Conservation (phyloP, 352 stramenopile species). For the Pythium phragmiticola region DNA sequence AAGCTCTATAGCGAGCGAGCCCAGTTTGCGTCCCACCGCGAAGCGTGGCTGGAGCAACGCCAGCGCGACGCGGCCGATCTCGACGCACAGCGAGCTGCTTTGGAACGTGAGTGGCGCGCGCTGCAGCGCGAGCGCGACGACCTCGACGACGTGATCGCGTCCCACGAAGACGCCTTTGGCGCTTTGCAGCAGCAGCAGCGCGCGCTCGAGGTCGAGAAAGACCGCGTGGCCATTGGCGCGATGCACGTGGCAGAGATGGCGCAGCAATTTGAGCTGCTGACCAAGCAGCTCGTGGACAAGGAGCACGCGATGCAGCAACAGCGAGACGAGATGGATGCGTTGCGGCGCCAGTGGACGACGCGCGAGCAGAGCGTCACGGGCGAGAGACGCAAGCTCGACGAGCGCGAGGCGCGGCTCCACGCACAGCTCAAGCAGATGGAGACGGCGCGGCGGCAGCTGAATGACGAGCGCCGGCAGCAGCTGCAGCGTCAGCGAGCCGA, state of each 20-base stretch:
- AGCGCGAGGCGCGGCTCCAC: constrained; percentile 50
- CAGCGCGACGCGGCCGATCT: constrained; percentile 21
- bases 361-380: constrained; percentile 31
- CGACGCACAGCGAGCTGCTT: constrained; percentile 1
- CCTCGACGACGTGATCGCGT: constrained; percentile 23
- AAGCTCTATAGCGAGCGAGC: constrained; percentile 30
- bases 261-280: constrained; percentile 14
- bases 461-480: constrained; percentile 47
- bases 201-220: constrained; percentile 23
- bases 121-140: constrained; percentile 24
- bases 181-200: constrained; percentile 11
- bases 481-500: constrained; percentile 16
- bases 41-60: constrained; percentile 36
- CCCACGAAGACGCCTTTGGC: constrained; percentile 28
- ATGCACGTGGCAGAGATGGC: constrained; percentile 28
- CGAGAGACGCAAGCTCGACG: constrained; percentile 45
- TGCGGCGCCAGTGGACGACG: constrained; percentile 14
- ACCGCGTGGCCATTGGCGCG: constrained; percentile 16
- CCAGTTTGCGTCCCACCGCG: constrained; percentile 29
- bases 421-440: constrained; percentile 60
- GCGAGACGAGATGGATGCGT: constrained; percentile 6
- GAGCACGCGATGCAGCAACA: constrained; percentile 20
- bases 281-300: constrained; percentile 17
- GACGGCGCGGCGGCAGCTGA: constrained; percentile 37
- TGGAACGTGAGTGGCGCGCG: constrained; percentile 15